These are phyloP conservation scores for Filobasidium floriforme DNA, from an alignment of 768 basidiomycete species.

Conservation along the genomic window DNA sequence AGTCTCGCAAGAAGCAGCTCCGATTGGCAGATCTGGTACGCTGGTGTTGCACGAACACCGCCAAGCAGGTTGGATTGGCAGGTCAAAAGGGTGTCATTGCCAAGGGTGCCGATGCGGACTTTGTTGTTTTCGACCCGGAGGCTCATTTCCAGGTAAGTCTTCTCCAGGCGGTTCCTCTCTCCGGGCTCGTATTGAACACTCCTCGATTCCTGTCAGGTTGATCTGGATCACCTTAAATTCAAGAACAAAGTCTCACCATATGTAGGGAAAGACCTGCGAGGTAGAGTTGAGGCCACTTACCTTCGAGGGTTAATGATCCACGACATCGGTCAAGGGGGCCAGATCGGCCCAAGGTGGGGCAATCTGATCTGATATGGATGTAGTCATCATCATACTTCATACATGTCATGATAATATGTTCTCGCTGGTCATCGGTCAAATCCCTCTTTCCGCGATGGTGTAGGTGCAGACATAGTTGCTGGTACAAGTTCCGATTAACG, in stretches of 20 bases:
- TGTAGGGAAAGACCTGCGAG: conserved; percentile 62
- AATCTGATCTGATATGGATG: conserved; percentile 19
- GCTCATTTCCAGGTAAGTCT: conserved; percentile 29
- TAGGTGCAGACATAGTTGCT: background rate
- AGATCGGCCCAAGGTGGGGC: conserved; percentile 13
- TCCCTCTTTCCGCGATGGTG: background rate
- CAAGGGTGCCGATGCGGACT: conserved; percentile 74
- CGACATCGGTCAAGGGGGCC: conserved; percentile 25
- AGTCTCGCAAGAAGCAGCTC: conserved; percentile 11
- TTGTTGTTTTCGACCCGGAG: conserved; percentile 72
- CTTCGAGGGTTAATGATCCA: conserved; percentile 70
- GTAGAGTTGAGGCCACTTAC: conserved; percentile 68
- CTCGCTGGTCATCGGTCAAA: too few species aligned
- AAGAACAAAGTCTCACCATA: conserved; percentile 94
- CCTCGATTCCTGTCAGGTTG: conserved; percentile 52
- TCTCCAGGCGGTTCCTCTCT: background rate
- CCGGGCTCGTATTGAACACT: background rate
- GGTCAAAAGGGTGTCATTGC: conserved; percentile 63
- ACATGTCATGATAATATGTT: background rate
- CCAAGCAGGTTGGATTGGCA: conserved; percentile 68
- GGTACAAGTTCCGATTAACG: background rate
- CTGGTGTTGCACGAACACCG: conserved; percentile 71
- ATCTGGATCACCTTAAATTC: conserved; percentile 65
- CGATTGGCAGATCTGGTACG: conserved; percentile 57
- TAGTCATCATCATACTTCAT: background rate